phyloP scores from a whole-genome alignment of 2,329 filamentous ascomycete species.

The Claviceps arundinis region DNA sequence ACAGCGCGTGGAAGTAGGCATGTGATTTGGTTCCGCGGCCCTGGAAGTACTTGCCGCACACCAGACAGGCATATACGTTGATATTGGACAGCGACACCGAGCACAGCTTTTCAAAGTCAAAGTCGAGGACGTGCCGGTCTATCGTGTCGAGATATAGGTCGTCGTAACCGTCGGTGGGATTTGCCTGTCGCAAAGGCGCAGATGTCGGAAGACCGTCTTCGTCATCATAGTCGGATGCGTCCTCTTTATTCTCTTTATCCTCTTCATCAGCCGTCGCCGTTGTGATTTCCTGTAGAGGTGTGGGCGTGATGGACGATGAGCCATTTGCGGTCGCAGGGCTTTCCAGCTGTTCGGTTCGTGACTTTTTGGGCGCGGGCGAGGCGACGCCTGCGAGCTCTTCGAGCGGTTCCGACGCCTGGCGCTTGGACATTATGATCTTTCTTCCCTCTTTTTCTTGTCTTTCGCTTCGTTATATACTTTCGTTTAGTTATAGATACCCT shows the following conservation, averaged over 20 bases:
- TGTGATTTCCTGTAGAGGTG: slow-evolving; percentile 8
- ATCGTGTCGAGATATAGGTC: slow-evolving; percentile 98
- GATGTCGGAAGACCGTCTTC: slow-evolving; percentile 24
- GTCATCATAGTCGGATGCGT: slow-evolving; percentile 27
- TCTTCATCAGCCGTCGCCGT: slow-evolving; percentile 11
- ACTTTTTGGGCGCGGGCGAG: slow-evolving; percentile 47
- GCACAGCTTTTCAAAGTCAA: slow-evolving; percentile 98
- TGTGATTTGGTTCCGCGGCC: slow-evolving; percentile 87
- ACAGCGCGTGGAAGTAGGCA: slow-evolving; percentile 93
- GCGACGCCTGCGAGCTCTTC: slow-evolving; percentile 40
- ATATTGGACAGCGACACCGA: slow-evolving; percentile 94
- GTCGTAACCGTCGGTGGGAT: slow-evolving; percentile 76
- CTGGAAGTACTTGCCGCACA: slow-evolving; percentile 97
- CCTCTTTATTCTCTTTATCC: slow-evolving; percentile 14
- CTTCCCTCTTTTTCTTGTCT: not conserved
- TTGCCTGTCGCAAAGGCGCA: slow-evolving; percentile 54
- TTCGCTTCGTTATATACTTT: not conserved
- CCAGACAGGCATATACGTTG: slow-evolving; percentile 94
- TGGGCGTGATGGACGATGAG: slow-evolving; percentile 16
- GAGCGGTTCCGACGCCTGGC: slow-evolving; percentile 46
- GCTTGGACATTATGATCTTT: slow-evolving; percentile 31
- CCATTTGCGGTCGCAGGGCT: slow-evolving; percentile 21
- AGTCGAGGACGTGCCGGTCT: slow-evolving; percentile 82
- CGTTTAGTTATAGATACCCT: too few species aligned
- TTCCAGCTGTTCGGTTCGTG: slow-evolving; percentile 35